These are phyloP conservation scores for Ambrosiella cleistominuta DNA, from an alignment of 2,329 filamentous ascomycete genomes.

Conservation along the genomic window DNA sequence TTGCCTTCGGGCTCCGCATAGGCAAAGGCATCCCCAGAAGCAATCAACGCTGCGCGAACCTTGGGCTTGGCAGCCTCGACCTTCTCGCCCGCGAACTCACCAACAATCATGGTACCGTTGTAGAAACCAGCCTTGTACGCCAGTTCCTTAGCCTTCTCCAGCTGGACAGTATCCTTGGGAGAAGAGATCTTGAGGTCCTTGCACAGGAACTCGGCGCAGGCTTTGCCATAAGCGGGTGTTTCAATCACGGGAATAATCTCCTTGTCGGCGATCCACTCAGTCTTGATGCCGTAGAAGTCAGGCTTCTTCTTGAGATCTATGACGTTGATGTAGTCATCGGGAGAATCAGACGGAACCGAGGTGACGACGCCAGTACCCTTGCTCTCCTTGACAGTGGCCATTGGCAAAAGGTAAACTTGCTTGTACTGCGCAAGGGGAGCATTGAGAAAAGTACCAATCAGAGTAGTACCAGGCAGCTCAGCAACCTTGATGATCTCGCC, in stretches of 20 bases:
- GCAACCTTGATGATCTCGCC: constrained; percentile 58
- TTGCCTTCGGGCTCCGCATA: constrained; percentile 87
- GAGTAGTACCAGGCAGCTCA: constrained; percentile 58
- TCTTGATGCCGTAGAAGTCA: constrained; percentile 89
- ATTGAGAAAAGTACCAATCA: constrained; percentile 75
- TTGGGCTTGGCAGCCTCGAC: constrained; percentile 79
- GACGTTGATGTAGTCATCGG: constrained; percentile 85
- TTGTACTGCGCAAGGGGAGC: constrained; percentile 78
- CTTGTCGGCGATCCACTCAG: constrained; percentile 74
- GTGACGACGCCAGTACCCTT: constrained; percentile 97
- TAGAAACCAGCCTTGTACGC: constrained; percentile 98
- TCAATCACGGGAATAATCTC: constrained; percentile 80
- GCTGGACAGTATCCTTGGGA: constrained; percentile 76
- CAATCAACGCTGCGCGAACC: constrained; percentile 60
- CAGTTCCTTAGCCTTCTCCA: constrained; percentile 85
- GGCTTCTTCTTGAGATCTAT: constrained; percentile 84
- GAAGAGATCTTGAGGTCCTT: constrained; percentile 93
- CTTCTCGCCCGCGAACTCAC: constrained; percentile 72
- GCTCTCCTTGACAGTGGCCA: constrained; percentile 79
- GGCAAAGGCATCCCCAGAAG: constrained; percentile 63
- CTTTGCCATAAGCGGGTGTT: constrained; percentile 72
- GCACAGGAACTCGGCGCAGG: constrained; percentile 67
- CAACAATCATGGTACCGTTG: constrained; percentile 75
- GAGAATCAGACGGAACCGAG: constrained; percentile 81
- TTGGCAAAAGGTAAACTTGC: constrained; percentile 75